Conservation (phyloP, 2,329 filamentous ascomycete species). For the Fonsecaea nubica region DNA sequence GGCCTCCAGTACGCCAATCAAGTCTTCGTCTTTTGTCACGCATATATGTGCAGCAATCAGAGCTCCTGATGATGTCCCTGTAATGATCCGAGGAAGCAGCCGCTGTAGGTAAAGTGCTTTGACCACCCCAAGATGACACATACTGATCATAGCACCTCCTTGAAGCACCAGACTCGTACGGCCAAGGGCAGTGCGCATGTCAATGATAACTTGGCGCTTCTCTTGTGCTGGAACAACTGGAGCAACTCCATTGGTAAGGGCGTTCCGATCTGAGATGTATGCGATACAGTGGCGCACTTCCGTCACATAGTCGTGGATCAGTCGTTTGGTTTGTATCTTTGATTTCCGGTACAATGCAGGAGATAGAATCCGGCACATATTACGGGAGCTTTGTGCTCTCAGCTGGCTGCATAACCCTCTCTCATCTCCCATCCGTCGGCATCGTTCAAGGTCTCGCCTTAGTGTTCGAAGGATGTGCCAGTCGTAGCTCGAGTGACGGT, state of each 20-base stretch:
- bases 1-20: constrained; percentile 70
- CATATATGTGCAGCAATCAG: constrained; percentile 84
- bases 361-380: constrained; percentile 87
- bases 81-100: constrained; percentile 84
- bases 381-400: constrained; percentile 63
- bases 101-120: constrained; percentile 83
- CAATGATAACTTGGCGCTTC: constrained; percentile 85
- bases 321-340: constrained; percentile 84
- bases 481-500: constrained; percentile 30
- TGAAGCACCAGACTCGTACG: constrained; percentile 84
- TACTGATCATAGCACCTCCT: constrained; percentile 87
- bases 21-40: constrained; percentile 76
- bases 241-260: constrained; percentile 54
- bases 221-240: constrained; percentile 70
- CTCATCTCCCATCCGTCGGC: constrained; percentile 29
- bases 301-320: constrained; percentile 90
- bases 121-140: constrained; percentile 89
- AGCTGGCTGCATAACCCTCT: constrained; percentile 32
- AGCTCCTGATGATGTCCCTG: constrained; percentile 83
- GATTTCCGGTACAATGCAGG: constrained; percentile 82
- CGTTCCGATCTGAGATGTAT: constrained; percentile 73
- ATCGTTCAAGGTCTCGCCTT: constrained; percentile 33
- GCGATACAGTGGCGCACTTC: constrained; percentile 82
- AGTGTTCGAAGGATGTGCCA: constrained; percentile 31
- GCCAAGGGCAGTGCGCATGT: constrained; percentile 86